These are phyloP conservation scores for Geosiphon pyriformis DNA, from an alignment of 192 early-diverging fungal genomes.

Conservation along the genomic window DNA sequence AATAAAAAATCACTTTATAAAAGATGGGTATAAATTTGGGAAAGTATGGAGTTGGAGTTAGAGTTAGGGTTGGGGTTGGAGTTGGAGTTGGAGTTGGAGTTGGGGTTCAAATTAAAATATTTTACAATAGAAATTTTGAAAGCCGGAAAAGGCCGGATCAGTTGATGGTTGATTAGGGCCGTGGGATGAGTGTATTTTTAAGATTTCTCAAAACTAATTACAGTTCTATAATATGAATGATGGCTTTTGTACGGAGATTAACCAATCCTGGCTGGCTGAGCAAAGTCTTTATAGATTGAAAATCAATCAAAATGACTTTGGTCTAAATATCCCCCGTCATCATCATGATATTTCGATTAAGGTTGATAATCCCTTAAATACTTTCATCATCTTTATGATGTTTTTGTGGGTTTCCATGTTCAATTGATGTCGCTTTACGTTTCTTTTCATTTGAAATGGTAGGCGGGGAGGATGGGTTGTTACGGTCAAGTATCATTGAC, in stretches of 20 bases:
- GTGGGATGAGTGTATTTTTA: too few relatives aligned
- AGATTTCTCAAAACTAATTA: background rate
- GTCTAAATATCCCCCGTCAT: background rate
- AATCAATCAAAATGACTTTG: background rate
- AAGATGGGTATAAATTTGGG: too few relatives aligned
- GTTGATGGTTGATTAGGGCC: too few relatives aligned
- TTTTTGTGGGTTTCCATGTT: background rate
- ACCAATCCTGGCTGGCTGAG: too few relatives aligned
- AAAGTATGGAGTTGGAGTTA: too few relatives aligned
- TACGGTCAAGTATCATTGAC: constrained; percentile 8
- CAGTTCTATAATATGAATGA: background rate
- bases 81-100: too few relatives aligned
- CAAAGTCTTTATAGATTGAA: background rate
- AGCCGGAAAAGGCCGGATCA: too few relatives aligned
- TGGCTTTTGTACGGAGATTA: background rate
- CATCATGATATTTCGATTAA: background rate
- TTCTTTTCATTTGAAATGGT: constrained; percentile 9
- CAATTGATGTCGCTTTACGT: constrained; percentile 9
- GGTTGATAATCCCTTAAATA: background rate
- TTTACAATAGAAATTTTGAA: too few relatives aligned
- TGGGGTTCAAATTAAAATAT: too few relatives aligned
- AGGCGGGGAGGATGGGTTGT: background rate
- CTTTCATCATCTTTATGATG: constrained; percentile 19
- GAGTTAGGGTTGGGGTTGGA: too few relatives aligned
- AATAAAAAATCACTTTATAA: too few relatives aligned